Evolutionary conservation across 1,284 basidiomycete species (phyloP).

Genomic region (Crepidotus sp.): DNA sequence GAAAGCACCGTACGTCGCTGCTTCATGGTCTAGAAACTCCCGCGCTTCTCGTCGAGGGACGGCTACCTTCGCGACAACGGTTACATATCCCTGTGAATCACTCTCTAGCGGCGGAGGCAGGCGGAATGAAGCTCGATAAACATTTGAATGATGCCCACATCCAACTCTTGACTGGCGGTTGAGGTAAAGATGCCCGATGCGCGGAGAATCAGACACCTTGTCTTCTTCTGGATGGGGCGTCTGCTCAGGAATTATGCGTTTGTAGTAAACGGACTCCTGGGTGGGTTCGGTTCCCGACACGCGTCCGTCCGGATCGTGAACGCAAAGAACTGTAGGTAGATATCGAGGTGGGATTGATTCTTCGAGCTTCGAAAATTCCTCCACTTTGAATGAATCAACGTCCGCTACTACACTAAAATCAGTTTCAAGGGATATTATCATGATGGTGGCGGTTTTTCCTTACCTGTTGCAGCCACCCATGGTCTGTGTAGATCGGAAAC

Average conservation of each 20-base stretch:
- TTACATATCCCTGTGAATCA: background rate
- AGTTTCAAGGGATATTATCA: too few relatives aligned
- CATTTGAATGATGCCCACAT: constrained; percentile 17
- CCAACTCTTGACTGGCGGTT: constrained; percentile 15
- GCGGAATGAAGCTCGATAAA: constrained; percentile 9
- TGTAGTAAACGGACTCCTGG: constrained; percentile 1
- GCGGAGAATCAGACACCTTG: background rate
- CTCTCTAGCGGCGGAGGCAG: constrained; percentile 1
- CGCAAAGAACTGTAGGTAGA: constrained; percentile 9
- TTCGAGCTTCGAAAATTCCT: constrained; percentile 14
- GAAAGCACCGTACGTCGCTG: constrained; percentile 5
- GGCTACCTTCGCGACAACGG: constrained; percentile 15
- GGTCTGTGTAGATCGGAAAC: background rate
- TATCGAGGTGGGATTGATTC: constrained; percentile 6
- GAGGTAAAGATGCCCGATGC: constrained; percentile 8
- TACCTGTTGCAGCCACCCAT: background rate
- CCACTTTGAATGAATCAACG: constrained; percentile 2
- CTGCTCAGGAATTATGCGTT: constrained; percentile 4
- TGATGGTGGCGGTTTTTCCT: background rate
- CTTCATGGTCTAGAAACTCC: constrained; percentile 16
- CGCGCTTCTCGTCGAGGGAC: constrained; percentile 16
- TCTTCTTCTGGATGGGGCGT: background rate
- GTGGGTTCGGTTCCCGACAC: constrained; percentile 7
- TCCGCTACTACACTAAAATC: background rate
- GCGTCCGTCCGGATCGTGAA: constrained; percentile 16